These are phyloP conservation scores for Talaromyces thailandensis DNA, from an alignment of 495 filamentous ascomycete genomes.

Conservation along the genomic window DNA sequence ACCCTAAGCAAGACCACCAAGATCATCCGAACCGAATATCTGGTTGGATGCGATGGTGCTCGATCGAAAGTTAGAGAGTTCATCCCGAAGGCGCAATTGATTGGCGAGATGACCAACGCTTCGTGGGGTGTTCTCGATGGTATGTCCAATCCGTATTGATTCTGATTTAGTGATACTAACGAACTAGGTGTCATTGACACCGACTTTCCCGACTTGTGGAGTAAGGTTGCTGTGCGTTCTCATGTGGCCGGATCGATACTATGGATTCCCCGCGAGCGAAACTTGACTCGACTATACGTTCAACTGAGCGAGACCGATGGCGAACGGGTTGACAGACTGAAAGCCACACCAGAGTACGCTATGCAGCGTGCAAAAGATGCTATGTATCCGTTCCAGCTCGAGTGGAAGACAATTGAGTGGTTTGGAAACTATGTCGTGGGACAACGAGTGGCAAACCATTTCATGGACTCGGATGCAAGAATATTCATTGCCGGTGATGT, in stretches of 20 bases:
- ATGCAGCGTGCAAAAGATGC: slow-evolving; percentile 50
- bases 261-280: slow-evolving; percentile 58
- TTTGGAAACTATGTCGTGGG: slow-evolving; percentile 61
- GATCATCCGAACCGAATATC: slow-evolving; percentile 46
- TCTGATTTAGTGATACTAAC: neutral
- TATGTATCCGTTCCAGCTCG: slow-evolving; percentile 50
- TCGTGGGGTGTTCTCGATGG: slow-evolving; percentile 51
- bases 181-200: slow-evolving; percentile 44
- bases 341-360: slow-evolving; percentile 50
- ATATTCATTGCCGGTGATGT: slow-evolving; percentile 59
- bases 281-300: slow-evolving; percentile 58
- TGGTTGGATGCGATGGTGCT: slow-evolving; percentile 57
- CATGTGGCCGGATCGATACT: slow-evolving; percentile 49
- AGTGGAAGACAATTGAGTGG: slow-evolving; percentile 39
- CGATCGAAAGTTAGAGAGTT: slow-evolving; percentile 48
- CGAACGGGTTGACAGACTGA: slow-evolving; percentile 32
- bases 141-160: neutral
- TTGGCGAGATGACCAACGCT: slow-evolving; percentile 50
- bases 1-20: slow-evolving; percentile 44
- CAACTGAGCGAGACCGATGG: slow-evolving; percentile 41
- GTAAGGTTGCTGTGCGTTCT: slow-evolving; percentile 54
- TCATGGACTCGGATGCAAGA: slow-evolving; percentile 44
- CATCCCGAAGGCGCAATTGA: slow-evolving; percentile 41
- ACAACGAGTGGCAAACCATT: slow-evolving; percentile 63
- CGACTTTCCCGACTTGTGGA: slow-evolving; percentile 60